phyloP scores from a whole-genome alignment of 495 filamentous ascomycete species.

The Aspergillus saccharolyticus region DNA sequence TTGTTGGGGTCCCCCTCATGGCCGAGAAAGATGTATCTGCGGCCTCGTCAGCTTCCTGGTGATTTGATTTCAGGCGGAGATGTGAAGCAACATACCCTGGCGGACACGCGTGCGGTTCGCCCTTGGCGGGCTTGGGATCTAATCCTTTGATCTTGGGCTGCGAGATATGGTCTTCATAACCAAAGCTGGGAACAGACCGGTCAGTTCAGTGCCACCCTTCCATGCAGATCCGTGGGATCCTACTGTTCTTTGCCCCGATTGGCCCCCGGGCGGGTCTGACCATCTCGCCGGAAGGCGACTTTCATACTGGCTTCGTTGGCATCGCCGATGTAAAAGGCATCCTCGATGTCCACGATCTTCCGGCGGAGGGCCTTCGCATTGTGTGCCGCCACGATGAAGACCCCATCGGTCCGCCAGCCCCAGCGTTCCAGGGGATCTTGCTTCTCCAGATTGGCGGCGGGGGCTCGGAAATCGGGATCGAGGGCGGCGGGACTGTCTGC shows the following conservation, averaged over 20 bases:
- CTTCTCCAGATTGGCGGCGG: not conserved
- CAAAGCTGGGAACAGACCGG: slow-evolving; percentile 19
- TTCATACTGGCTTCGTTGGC: slow-evolving; percentile 1
- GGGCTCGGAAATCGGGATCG: slow-evolving; percentile 3
- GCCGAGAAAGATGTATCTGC: slow-evolving; percentile 2
- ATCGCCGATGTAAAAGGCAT: not conserved
- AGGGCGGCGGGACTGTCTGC: slow-evolving; percentile 1
- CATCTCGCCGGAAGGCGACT: not conserved
- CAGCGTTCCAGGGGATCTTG: not conserved
- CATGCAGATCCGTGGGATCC: not conserved
- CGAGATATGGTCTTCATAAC: slow-evolving; percentile 28
- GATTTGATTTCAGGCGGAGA: no score
- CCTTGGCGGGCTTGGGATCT: slow-evolving; percentile 11
- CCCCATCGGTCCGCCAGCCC: slow-evolving; percentile 6
- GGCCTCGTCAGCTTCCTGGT: no score
- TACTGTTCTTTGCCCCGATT: slow-evolving; percentile 17
- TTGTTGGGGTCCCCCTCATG: not conserved
- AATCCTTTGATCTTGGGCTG: slow-evolving; percentile 28
- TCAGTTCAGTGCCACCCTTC: not conserved
- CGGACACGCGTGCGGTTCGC: slow-evolving; percentile 11
- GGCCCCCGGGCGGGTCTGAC: not conserved
- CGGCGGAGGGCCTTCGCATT: not conserved
- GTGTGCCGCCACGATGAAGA: slow-evolving; percentile 7
- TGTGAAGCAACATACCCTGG: no score
- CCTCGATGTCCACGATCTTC: slow-evolving; percentile 3